Conservation (phyloP, 371 early-diverging fungal species). For the Capniomyces stellatus region DNA sequence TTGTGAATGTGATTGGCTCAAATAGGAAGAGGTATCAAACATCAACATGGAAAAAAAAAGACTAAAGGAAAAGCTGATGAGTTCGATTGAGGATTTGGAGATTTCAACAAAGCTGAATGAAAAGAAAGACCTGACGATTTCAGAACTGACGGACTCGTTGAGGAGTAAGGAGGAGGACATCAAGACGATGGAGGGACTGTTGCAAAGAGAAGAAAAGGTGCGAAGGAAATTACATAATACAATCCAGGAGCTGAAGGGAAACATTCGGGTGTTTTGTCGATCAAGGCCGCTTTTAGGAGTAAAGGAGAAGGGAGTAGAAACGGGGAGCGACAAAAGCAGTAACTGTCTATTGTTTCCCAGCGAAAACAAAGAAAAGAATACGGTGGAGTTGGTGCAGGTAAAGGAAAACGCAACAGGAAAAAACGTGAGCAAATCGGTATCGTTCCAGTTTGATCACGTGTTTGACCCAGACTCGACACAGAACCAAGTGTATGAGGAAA, state of each 20-base stretch:
- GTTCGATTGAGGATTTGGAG: too few relatives aligned
- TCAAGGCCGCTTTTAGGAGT: slow-evolving; percentile 49
- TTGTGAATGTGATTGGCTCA: too few relatives aligned
- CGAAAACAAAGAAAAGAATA: slow-evolving; percentile 26
- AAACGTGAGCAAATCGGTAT: slow-evolving; percentile 30
- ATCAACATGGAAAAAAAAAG: too few relatives aligned
- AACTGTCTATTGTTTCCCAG: slow-evolving; percentile 18
- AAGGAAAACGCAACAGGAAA: slow-evolving; percentile 21
- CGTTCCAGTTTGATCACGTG: slow-evolving; percentile 73
- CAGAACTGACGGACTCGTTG: slow-evolving; percentile 23
- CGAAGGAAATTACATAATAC: slow-evolving; percentile 77
- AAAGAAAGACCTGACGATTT: slow-evolving; percentile 30
- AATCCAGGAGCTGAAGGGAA: slow-evolving; percentile 92
- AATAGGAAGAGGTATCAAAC: too few relatives aligned
- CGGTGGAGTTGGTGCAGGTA: slow-evolving; percentile 32
- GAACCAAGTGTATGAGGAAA: slow-evolving; percentile 78
- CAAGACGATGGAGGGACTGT: slow-evolving; percentile 35
- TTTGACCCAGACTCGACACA: slow-evolving; percentile 60
- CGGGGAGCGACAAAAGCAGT: slow-evolving; percentile 5
- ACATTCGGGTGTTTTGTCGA: slow-evolving; percentile 94
- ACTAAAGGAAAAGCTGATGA: too few relatives aligned
- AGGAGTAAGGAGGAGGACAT: slow-evolving; percentile 20
- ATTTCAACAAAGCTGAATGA: too few relatives aligned
- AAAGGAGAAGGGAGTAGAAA: slow-evolving; percentile 5
- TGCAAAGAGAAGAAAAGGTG: slow-evolving; percentile 54